These are phyloP conservation scores for Clitocybe nebularis DNA, from an alignment of 1,284 basidiomycete species.

Conservation along the genomic window DNA sequence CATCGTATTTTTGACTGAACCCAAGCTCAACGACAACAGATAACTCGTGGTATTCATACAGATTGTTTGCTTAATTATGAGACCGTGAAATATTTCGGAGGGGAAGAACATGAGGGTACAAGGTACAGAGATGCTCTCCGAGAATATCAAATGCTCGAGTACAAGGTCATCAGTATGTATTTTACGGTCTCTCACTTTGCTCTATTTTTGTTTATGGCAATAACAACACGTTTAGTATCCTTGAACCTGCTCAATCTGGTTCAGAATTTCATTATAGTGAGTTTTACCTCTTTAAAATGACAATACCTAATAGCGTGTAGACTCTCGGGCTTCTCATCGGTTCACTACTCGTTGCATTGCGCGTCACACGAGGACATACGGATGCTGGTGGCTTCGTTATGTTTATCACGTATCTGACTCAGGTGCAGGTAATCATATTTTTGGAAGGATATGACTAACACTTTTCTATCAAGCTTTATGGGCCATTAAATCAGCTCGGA, in stretches of 20 bases:
- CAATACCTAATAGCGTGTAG: slow-evolving; percentile 28
- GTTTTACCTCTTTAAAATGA: slow-evolving; percentile 19
- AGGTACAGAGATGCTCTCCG: slow-evolving; percentile 71
- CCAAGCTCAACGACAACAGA: slow-evolving; percentile 26
- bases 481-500: slow-evolving; percentile 70
- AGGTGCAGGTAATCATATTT: slow-evolving; percentile 40
- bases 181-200: slow-evolving; percentile 8
- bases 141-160: slow-evolving; percentile 76
- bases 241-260: slow-evolving; percentile 71
- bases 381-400: slow-evolving; percentile 63
- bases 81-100: slow-evolving; percentile 82
- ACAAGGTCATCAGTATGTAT: slow-evolving; percentile 64
- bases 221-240: slow-evolving; percentile 61
- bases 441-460: slow-evolving; percentile 4
- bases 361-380: slow-evolving; percentile 50
- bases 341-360: slow-evolving; percentile 68
- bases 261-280: slow-evolving; percentile 76
- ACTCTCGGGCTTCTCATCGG: slow-evolving; percentile 75
- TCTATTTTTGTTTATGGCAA: slow-evolving; percentile 8
- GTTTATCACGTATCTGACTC: slow-evolving; percentile 78
- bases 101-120: slow-evolving; percentile 75
- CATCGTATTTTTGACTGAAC: slow-evolving; percentile 1
- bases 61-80: slow-evolving; percentile 82
- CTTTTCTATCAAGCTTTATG: slow-evolving; percentile 51
- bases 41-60: slow-evolving; percentile 75